These are phyloP conservation scores for Apiotrichum veenhuisii DNA, from an alignment of 1,284 basidiomycete genomes.

Conservation along the genomic window DNA sequence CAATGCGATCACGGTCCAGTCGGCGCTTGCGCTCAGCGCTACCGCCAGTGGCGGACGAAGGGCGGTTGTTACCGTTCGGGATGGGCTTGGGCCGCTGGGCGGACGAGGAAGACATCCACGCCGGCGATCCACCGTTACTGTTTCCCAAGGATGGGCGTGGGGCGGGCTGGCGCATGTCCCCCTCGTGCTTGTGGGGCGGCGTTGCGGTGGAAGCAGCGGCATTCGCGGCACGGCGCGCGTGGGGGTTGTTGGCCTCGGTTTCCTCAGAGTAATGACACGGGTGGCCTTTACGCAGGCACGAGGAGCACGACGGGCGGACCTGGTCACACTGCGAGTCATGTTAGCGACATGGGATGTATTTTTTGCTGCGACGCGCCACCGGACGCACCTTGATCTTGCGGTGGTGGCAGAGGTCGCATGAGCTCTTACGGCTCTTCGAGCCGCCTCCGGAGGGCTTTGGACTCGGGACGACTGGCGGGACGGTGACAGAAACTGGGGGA, in stretches of 20 bases:
- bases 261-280: constrained; percentile 38
- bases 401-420: constrained; percentile 41
- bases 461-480: constrained; percentile 10
- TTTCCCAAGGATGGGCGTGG: not conserved
- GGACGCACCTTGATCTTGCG: constrained; percentile 41
- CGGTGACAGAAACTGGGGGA: constrained; percentile 2
- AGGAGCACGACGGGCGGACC: constrained; percentile 34
- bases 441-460: constrained; percentile 18
- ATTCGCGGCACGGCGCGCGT: constrained; percentile 8
- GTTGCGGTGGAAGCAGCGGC: constrained; percentile 1
- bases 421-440: constrained; percentile 32
- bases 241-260: constrained; percentile 26
- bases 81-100: constrained; percentile 8
- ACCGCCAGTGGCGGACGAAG: constrained; percentile 12
- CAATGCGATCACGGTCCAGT: constrained; percentile 30
- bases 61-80: constrained; percentile 6
- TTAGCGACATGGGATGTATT: no score
- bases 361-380: not conserved
- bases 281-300: constrained; percentile 37
- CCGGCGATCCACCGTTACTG: constrained; percentile 17
- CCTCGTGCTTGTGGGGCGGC: constrained; percentile 4
- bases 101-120: constrained; percentile 17
- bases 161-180: not conserved
- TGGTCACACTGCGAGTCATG: constrained; percentile 35
- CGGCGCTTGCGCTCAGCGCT: constrained; percentile 20